phyloP scores from a whole-genome alignment of 208 protist species.

The Borovskyia barvae region DNA sequence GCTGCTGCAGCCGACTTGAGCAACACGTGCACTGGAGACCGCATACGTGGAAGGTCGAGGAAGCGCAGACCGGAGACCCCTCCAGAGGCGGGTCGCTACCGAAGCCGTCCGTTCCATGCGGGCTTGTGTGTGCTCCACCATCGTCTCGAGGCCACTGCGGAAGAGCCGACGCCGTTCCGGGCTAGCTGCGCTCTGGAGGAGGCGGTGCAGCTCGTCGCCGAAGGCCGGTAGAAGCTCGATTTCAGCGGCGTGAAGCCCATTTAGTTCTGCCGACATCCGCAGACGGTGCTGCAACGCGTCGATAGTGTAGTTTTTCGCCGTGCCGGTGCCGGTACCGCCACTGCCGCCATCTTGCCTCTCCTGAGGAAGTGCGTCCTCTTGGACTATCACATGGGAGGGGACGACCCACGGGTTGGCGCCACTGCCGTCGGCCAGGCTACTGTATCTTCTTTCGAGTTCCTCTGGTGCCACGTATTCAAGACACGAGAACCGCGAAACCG shows the following conservation, averaged over 20 bases:
- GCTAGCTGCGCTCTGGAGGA: constrained; percentile 5
- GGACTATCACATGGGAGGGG: constrained; percentile 4
- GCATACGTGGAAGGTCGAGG: too few species aligned
- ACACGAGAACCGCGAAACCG: constrained; percentile 21
- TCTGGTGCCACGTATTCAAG: background rate
- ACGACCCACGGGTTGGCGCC: constrained; percentile 11
- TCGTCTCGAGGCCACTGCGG: constrained; percentile 14
- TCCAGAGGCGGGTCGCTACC: constrained; percentile 16
- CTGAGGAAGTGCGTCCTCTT: too few species aligned
- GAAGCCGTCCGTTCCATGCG: constrained; percentile 11
- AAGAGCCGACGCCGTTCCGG: constrained; percentile 16
- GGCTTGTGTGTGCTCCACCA: constrained; percentile 8
- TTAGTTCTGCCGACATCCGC: constrained; percentile 6
- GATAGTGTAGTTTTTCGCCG: background rate
- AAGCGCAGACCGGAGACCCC: constrained; percentile 11
- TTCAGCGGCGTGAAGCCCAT: constrained; percentile 14
- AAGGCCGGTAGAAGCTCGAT: constrained; percentile 24
- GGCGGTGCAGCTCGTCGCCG: constrained; percentile 15
- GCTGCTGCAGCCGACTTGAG: too few species aligned
- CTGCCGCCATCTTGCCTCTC: too few species aligned
- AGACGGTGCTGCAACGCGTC: constrained; percentile 5
- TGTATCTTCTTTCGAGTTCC: background rate
- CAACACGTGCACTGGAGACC: too few species aligned
- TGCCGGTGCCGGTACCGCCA: background rate
- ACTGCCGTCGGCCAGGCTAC: constrained; percentile 1